Conservation (phyloP, 164 flowering plant species). For the Akebia trifoliata region DNA sequence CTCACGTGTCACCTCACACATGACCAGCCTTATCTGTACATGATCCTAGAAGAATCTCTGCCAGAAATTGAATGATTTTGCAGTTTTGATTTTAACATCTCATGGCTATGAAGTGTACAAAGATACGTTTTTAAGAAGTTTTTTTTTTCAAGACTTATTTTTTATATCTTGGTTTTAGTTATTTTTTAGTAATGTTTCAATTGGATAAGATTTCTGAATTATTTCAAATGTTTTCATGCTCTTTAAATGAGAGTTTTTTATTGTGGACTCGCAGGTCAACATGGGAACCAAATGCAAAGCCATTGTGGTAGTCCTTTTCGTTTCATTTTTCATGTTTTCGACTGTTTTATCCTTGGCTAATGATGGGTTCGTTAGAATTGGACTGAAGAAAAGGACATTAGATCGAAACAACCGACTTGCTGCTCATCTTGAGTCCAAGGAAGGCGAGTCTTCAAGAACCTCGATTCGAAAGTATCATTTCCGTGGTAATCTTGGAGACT, state of each 20-base stretch:
- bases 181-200: neutral
- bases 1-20: too few species aligned
- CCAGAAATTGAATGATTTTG: too few species aligned
- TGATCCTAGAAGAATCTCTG: too few species aligned
- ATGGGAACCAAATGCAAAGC: constrained; percentile 32
- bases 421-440: constrained; percentile 21
- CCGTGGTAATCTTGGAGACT: constrained; percentile 32
- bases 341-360: constrained; percentile 20
- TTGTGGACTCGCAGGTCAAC: constrained; percentile 17
- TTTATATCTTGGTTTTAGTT: too few species aligned
- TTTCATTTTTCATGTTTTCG: constrained; percentile 29
- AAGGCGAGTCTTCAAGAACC: constrained; percentile 24
- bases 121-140: too few species aligned
- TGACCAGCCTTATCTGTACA: too few species aligned
- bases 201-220: too few species aligned
- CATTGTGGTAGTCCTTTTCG: constrained; percentile 20
- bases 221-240: neutral
- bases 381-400: constrained; percentile 48
- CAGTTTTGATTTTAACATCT: too few species aligned
- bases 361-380: constrained; percentile 54
- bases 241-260: neutral
- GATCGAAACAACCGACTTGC: constrained; percentile 28
- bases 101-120: too few species aligned
- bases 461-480: constrained; percentile 35
- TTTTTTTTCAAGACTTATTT: too few species aligned